Percentiles rank a stretch among this genome's conserved stretches.
phyloP scores from a whole-genome alignment of 345 rosid species.

The Dimocarpus longan region DNA sequence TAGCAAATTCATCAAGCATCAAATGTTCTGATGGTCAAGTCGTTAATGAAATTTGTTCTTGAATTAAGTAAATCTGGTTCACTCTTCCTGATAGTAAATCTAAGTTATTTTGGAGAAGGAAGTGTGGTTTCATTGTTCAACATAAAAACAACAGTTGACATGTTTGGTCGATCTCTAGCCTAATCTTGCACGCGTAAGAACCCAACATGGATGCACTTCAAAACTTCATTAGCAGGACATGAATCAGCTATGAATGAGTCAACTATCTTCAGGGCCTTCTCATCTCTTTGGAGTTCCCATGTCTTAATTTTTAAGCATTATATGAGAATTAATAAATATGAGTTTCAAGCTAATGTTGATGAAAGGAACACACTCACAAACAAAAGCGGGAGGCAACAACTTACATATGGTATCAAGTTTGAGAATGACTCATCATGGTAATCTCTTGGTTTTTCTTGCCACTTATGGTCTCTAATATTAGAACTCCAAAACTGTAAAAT shows the following conservation, averaged over 20 bases:
- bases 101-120: conserved; percentile 11
- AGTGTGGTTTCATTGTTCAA: not conserved
- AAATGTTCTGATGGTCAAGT: too few species aligned
- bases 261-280: conserved; percentile 9
- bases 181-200: conserved; percentile 10
- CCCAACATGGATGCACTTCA: conserved; percentile 14
- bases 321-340: too few species aligned
- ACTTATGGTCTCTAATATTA: not conserved
- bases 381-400: too few species aligned
- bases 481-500: not conserved
- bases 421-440: not conserved
- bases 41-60: too few species aligned
- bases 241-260: not conserved
- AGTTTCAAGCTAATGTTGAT: too few species aligned
- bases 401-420: not conserved
- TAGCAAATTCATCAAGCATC: too few species aligned
- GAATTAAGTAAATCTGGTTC: too few species aligned
- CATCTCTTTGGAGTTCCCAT: conserved; percentile 22
- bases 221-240: not conserved
- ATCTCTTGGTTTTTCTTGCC: not conserved
- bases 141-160: conserved; percentile 18
- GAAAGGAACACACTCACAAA: too few species aligned
- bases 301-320: conserved; percentile 4
- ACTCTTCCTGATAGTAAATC: not conserved
- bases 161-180: conserved; percentile 17